These are phyloP conservation scores for Fraxinus nigra DNA, from an alignment of 305 asterid genomes.

Conservation along the genomic window DNA sequence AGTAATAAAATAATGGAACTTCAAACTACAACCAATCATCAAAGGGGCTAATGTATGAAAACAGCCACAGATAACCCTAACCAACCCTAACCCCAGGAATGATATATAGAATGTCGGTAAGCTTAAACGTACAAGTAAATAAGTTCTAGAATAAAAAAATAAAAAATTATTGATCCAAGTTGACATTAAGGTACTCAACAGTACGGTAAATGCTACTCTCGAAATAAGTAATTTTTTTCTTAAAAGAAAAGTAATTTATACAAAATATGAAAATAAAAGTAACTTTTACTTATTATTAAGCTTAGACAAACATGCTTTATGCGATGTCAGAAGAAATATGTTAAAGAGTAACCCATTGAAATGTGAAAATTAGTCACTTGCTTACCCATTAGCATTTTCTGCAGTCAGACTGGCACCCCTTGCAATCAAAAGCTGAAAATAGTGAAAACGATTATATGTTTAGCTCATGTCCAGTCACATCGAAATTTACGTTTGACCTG, in stretches of 20 bases:
- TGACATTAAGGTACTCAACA: background rate
- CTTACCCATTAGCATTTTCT: conserved; percentile 76
- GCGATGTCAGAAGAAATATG: background rate
- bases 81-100: background rate
- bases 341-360: background rate
- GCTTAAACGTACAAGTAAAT: background rate
- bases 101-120: background rate
- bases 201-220: background rate
- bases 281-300: background rate
- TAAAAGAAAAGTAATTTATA: background rate
- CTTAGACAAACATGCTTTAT: background rate
- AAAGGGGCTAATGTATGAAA: background rate
- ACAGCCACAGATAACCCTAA: background rate
- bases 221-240: background rate
- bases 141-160: background rate
- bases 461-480: background rate
- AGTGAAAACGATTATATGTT: conserved; percentile 1
- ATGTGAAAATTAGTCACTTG: background rate
- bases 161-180: background rate
- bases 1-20: too few relatives aligned
- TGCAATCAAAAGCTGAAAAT: conserved; percentile 69
- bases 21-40: background rate
- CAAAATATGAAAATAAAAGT: background rate
- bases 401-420: conserved; percentile 67
- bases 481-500: background rate